Conservation (phyloP, 1,139 yeast genomes). For the Kodamaea fungicola region DNA sequence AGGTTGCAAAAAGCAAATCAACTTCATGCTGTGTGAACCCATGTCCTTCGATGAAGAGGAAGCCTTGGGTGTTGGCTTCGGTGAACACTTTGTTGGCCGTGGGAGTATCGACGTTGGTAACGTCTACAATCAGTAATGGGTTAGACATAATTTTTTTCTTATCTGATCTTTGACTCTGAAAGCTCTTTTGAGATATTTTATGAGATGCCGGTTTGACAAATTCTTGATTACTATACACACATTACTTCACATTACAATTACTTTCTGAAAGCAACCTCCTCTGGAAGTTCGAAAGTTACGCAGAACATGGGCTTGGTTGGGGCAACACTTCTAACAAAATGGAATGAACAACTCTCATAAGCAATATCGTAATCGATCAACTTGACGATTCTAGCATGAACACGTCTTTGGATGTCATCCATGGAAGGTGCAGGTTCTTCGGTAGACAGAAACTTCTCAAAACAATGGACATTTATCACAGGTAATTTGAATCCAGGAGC, state of each 20-base stretch:
- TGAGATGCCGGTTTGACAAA: no score
- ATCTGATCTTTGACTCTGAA: no score
- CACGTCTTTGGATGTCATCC: conserved; percentile 60
- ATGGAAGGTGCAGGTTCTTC: conserved; percentile 64
- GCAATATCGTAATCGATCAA: conserved; percentile 51
- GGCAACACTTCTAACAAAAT: conserved; percentile 87
- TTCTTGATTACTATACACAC: no score
- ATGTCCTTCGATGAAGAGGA: conserved; percentile 71
- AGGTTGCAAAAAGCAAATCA: conserved; percentile 47
- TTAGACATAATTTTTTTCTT: conserved; percentile 12
- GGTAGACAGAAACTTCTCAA: conserved; percentile 74
- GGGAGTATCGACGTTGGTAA: conserved; percentile 37
- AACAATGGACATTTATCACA: conserved; percentile 82
- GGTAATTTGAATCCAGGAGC: conserved; percentile 62
- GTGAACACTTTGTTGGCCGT: conserved; percentile 53
- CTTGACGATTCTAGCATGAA: conserved; percentile 56
- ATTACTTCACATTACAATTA: not conserved
- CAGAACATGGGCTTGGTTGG: conserved; percentile 98
- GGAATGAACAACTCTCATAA: conserved; percentile 53
- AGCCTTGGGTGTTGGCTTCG: conserved; percentile 70
- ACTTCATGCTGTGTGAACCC: conserved; percentile 60
- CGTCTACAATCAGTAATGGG: conserved; percentile 54
- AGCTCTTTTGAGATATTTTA: no score
- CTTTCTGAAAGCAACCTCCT: conserved; percentile 62
- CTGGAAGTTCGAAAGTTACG: conserved; percentile 74